Base-by-base conservation (phyloP, 176 grass and related monocot genomes). In the Chloris gayana region DNA sequence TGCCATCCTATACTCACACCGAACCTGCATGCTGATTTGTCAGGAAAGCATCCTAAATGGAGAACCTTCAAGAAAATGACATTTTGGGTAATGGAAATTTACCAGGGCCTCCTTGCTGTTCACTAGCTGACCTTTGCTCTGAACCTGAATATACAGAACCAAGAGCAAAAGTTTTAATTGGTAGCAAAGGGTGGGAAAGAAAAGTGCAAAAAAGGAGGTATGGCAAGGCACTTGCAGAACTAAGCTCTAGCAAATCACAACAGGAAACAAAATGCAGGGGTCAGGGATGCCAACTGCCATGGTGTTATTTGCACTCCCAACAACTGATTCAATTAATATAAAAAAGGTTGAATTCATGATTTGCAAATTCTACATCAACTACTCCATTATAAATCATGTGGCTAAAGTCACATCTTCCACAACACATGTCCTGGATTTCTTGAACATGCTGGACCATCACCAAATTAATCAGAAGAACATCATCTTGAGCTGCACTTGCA, bases 1-100 rank as follows among this genome's bases (percentile, higher is more conserved):
- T 64, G 96, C 5, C 96, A 98, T 95, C 79, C 96, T 91, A 84
- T 95, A 98, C 72, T 95, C 95, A 79, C 96, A 99, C 14, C 92
- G 85, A 32, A 99, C 96, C 96, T 99, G 84, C 59, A 95, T 29
- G 38, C 53, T 75, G 7, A 85, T 32, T 75, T 86, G 11, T 73
- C 26, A 91, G n/a, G 45, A 84, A 85, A 35, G 38, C 10, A 66
- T 79, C 51, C 57, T 77, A 85, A 49, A 83, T 69, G 14, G 47
- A 85, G 7, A 77, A 68, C 14, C 58, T 61, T 27, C 7, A 9
- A 33, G 14, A 6, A 37, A 84, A 80, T 64, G 63, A 14, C 22
- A 72, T 22, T 68, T 35, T 17, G 27, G 67, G 1, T 32, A 56
- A 74, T 24, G 18, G 64, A 61, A 79, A 22, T 31, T 87, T 91